These are phyloP conservation scores for Leccinum solheimii DNA, from an alignment of 1,284 basidiomycete genomes.

Conservation along the genomic window DNA sequence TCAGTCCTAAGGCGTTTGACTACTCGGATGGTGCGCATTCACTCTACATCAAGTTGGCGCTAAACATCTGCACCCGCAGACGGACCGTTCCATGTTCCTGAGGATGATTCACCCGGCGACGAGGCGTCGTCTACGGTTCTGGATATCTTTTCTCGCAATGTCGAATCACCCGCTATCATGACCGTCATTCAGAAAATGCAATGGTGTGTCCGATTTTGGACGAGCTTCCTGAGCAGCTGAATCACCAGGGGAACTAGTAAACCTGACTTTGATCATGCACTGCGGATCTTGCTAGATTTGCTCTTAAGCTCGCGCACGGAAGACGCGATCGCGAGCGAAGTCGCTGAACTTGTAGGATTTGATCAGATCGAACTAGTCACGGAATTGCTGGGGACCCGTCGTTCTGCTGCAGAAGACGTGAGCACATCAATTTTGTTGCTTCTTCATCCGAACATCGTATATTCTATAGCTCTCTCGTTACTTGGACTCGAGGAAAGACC, in stretches of 20 bases:
- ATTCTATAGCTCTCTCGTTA: conserved; percentile 19
- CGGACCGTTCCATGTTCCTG: conserved; percentile 5
- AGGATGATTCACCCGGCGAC: conserved; percentile 16
- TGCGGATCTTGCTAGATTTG: conserved; percentile 22
- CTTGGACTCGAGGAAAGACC: conserved; percentile 3
- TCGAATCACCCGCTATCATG: conserved; percentile 1
- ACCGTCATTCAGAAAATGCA: conserved; percentile 17
- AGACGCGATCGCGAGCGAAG: conserved; percentile 77
- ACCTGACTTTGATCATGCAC: conserved; percentile 4
- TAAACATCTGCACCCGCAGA: conserved; percentile 20
- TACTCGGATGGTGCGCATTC: conserved; percentile 20
- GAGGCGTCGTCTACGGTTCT: conserved; percentile 32
- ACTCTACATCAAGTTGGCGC: background rate
- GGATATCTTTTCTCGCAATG: conserved; percentile 23
- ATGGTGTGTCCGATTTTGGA: conserved; percentile 17
- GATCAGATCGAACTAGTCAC: conserved; percentile 76
- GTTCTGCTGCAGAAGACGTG: conserved; percentile 44
- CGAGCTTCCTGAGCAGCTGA: conserved; percentile 1
- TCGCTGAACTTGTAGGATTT: conserved; percentile 85
- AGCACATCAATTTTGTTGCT: conserved; percentile 4
- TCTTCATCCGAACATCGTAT: background rate
- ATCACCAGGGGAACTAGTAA: conserved; percentile 17
- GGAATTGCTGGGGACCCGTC: conserved; percentile 55
- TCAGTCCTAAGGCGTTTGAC: conserved; percentile 20
- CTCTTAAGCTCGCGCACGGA: conserved; percentile 37